Conservation (phyloP, 768 basidiomycete species). For the Leccinum pellstonianum region DNA sequence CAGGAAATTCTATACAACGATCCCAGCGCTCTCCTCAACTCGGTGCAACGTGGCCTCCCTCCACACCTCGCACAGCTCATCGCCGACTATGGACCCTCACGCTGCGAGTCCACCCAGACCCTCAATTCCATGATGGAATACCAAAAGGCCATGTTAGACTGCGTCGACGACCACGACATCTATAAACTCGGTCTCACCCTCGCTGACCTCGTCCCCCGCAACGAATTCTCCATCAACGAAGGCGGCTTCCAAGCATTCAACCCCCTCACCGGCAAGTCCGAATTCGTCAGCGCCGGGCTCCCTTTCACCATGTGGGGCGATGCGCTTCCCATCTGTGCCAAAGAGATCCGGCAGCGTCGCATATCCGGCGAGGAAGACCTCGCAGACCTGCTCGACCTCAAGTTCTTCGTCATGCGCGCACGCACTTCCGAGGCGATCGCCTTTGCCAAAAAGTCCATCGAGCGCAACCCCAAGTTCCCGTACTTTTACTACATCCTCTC, state of each 20-base stretch:
- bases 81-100: slow-evolving; percentile 45
- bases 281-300: slow-evolving; percentile 46
- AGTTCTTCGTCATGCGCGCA: slow-evolving; percentile 50
- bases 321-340: slow-evolving; percentile 57
- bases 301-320: slow-evolving; percentile 62
- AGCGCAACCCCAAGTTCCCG: slow-evolving; percentile 56
- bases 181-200: slow-evolving; percentile 50
- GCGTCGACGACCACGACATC: slow-evolving; percentile 47
- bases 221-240: slow-evolving; percentile 62
- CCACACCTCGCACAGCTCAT: slow-evolving; percentile 45
- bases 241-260: slow-evolving; percentile 51
- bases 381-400: slow-evolving; percentile 67
- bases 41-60: slow-evolving; percentile 45
- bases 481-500: slow-evolving; percentile 67
- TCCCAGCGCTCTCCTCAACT: slow-evolving; percentile 45
- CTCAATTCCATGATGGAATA: slow-evolving; percentile 42
- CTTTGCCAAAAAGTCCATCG: slow-evolving; percentile 45
- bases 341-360: slow-evolving; percentile 48
- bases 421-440: slow-evolving; percentile 48
- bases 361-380: slow-evolving; percentile 44
- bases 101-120: slow-evolving; percentile 48
- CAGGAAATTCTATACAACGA: slow-evolving; percentile 48
- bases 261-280: slow-evolving; percentile 40
- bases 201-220: slow-evolving; percentile 49
- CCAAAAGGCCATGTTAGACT: slow-evolving; percentile 53